A percentile compares a stretch with the other conserved stretches of the same genome.
Conservation (phyloP, 2,329 filamentous ascomycete species). For the Claviceps cyperi region DNA sequence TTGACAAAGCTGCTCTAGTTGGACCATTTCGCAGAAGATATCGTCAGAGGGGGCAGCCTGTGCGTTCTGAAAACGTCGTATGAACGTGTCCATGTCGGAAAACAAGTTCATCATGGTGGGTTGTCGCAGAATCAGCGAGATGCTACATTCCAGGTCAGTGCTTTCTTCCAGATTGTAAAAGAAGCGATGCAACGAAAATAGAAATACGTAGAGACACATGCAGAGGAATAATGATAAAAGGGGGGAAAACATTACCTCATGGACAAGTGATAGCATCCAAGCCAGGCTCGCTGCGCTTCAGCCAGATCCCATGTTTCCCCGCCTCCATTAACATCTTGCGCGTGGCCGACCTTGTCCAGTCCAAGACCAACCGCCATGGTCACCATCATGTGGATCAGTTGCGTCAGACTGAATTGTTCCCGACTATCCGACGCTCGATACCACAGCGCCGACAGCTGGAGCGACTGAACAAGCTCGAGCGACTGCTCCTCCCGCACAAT, state of each 20-base stretch:
- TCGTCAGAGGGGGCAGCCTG: constrained; percentile 1
- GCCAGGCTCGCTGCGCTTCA: constrained; percentile 3
- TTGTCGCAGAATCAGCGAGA: constrained; percentile 1
- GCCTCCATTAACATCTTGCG: background rate
- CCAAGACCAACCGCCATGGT: background rate
- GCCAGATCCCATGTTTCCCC: constrained; percentile 1
- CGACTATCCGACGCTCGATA: constrained; percentile 1
- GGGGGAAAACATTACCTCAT: background rate
- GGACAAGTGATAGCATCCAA: constrained; percentile 2
- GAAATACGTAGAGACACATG: too few species aligned
- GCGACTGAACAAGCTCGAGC: constrained; percentile 3
- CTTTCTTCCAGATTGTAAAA: background rate
- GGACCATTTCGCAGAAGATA: constrained; percentile 3
- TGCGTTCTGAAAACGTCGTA: background rate
- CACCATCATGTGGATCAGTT: background rate
- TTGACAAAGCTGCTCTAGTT: constrained; percentile 1
- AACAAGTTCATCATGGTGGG: background rate
- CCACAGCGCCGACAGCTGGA: constrained; percentile 2
- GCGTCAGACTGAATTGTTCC: background rate
- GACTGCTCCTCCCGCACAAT: constrained; percentile 2
- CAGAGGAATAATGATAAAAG: too few species aligned
- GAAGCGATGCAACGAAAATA: too few species aligned
- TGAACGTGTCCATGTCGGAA: background rate
- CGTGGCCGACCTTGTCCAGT: background rate
- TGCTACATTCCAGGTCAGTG: background rate